Percentiles rank a stretch among this genome's conserved stretches.
Evolutionary conservation across 2,329 filamentous ascomycete species (phyloP).

Genomic region (Microascus cirrosus): DNA sequence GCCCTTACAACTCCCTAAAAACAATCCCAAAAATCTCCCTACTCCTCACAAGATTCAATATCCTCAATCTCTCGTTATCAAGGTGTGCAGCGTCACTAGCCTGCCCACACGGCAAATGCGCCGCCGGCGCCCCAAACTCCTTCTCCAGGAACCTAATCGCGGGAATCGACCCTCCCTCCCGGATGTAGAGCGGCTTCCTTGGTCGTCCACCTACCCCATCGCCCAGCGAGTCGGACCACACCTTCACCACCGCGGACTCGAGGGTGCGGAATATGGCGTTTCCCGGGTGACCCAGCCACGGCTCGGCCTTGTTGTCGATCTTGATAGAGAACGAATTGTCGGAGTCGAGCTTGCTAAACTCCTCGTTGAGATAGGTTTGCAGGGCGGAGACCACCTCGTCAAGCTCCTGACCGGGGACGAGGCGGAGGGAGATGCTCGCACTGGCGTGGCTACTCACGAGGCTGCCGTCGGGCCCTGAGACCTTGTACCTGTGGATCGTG

Average conservation of each 20-base stretch:
- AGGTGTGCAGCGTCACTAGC: slow-evolving; percentile 90
- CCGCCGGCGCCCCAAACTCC: slow-evolving; percentile 81
- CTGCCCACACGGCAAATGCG: slow-evolving; percentile 88
- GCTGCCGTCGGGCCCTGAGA: slow-evolving; percentile 82
- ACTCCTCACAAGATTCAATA: slow-evolving; percentile 82
- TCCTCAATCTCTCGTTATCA: slow-evolving; percentile 84
- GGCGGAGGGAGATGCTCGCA: slow-evolving; percentile 76
- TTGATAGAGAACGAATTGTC: slow-evolving; percentile 71
- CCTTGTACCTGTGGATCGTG: slow-evolving; percentile 87
- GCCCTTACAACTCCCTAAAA: slow-evolving; percentile 38
- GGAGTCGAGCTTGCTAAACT: slow-evolving; percentile 66
- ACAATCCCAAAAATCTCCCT: slow-evolving; percentile 84
- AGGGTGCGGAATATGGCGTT: slow-evolving; percentile 88
- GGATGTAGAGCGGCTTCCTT: slow-evolving; percentile 75
- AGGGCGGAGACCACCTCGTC: slow-evolving; percentile 62
- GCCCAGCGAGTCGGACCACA: slow-evolving; percentile 56
- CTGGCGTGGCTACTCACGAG: slow-evolving; percentile 85
- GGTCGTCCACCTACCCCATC: slow-evolving; percentile 16
- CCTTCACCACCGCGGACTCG: slow-evolving; percentile 72
- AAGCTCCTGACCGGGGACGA: slow-evolving; percentile 89
- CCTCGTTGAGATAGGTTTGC: slow-evolving; percentile 52
- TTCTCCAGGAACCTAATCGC: slow-evolving; percentile 91
- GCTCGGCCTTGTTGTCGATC: slow-evolving; percentile 88
- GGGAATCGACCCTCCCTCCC: slow-evolving; percentile 91
- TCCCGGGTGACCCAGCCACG: slow-evolving; percentile 86